Percentiles rank a stretch among this genome's conserved stretches.
Evolutionary conservation across 2,329 filamentous ascomycete species (phyloP).

Genomic region (Hypoxylon sp.): DNA sequence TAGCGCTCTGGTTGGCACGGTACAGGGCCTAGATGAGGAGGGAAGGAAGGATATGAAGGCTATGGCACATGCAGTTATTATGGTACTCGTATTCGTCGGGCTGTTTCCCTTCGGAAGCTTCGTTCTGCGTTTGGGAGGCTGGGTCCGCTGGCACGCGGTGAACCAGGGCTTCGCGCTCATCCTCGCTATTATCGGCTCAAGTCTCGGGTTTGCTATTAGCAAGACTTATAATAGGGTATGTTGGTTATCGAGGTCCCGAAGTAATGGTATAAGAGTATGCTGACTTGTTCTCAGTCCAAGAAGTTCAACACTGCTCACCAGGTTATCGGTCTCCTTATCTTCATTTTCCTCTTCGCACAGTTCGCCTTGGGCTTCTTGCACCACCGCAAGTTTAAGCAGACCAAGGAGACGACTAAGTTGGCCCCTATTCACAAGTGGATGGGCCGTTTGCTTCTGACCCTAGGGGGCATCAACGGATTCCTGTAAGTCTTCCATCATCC

Average conservation of each 20-base stretch:
- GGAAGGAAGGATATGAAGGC: conserved; percentile 58
- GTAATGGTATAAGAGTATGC: conserved; percentile 18
- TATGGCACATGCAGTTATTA: conserved; percentile 64
- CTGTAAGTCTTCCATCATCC: conserved; percentile 59
- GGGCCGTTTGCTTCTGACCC: conserved; percentile 67
- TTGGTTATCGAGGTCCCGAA: conserved; percentile 14
- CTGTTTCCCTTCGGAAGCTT: conserved; percentile 71
- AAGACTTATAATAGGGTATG: conserved; percentile 70
- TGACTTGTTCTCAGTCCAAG: conserved; percentile 60
- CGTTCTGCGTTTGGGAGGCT: conserved; percentile 66
- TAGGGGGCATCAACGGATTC: conserved; percentile 71
- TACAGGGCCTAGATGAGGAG: conserved; percentile 48
- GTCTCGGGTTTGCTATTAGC: conserved; percentile 68
- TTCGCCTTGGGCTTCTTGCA: conserved; percentile 70
- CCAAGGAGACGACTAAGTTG: conserved; percentile 64
- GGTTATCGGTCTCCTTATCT: conserved; percentile 70
- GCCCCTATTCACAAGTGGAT: conserved; percentile 71
- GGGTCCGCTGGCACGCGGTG: conserved; percentile 68
- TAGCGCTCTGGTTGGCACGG: conserved; percentile 53
- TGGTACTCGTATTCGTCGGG: conserved; percentile 70
- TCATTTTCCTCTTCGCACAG: conserved; percentile 67
- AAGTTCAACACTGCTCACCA: conserved; percentile 70
- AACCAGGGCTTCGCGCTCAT: conserved; percentile 67
- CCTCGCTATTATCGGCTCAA: conserved; percentile 65
- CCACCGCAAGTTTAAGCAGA: conserved; percentile 68